phyloP scores from a whole-genome alignment of 2,329 filamentous ascomycete species.

The Sclerotinia minor region DNA sequence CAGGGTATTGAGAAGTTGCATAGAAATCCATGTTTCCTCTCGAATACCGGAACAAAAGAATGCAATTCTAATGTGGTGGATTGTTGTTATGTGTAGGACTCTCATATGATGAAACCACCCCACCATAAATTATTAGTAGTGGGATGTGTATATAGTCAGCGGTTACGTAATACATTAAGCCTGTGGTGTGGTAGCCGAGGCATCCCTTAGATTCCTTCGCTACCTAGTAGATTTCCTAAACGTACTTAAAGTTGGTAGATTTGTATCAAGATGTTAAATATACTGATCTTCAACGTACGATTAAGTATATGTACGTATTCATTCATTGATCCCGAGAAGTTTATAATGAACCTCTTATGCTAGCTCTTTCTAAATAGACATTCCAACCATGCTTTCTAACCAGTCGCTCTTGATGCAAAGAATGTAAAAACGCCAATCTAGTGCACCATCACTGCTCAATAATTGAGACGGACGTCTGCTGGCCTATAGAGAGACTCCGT shows the following conservation, averaged over 20 bases:
- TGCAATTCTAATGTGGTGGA: constrained; percentile 43
- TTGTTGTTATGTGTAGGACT: constrained; percentile 38
- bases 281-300: too few relatives aligned
- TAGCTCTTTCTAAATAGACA: not conserved
- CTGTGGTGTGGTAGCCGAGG: too few relatives aligned
- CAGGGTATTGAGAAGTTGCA: constrained; percentile 65
- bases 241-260: too few relatives aligned
- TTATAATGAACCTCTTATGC: not conserved
- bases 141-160: not conserved
- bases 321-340: not conserved
- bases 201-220: too few relatives aligned
- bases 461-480: not conserved
- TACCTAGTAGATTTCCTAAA: too few relatives aligned
- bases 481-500: not conserved
- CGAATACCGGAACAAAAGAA: constrained; percentile 36
- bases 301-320: too few relatives aligned
- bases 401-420: constrained; percentile 4
- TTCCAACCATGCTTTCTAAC: not conserved
- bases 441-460: not conserved
- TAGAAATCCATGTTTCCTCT: constrained; percentile 67
- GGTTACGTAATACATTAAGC: too few relatives aligned
- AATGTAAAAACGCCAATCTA: not conserved
- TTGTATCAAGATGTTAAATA: too few relatives aligned
- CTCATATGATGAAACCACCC: not conserved
- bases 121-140: constrained; percentile 1